These are phyloP conservation scores for Hygrocybe punicea DNA, from an alignment of 768 basidiomycete genomes.

Conservation along the genomic window DNA sequence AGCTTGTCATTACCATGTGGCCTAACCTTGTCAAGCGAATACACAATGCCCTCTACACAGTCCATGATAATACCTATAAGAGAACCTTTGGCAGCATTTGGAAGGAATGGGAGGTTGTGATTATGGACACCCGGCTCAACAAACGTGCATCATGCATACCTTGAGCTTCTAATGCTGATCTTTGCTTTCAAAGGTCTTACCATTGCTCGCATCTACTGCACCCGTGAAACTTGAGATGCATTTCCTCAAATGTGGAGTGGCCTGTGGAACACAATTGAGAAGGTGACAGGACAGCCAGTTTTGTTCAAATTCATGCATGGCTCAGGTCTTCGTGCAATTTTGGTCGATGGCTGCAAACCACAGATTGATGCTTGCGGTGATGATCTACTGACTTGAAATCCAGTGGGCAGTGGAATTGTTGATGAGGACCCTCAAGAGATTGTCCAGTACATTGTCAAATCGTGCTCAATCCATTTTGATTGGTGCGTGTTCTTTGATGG, in stretches of 20 bases:
- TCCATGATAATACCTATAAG: conserved; percentile 1
- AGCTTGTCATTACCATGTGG: neutral
- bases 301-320: conserved; percentile 22
- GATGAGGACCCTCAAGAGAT: conserved; percentile 15
- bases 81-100: neutral
- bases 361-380: conserved; percentile 17
- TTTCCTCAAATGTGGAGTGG: conserved; percentile 15
- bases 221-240: conserved; percentile 13
- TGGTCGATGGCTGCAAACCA: conserved; percentile 20
- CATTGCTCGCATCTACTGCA: conserved; percentile 16
- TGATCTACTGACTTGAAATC: conserved; percentile 11
- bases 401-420: conserved; percentile 12
- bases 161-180: neutral
- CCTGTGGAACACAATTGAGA: conserved; percentile 16
- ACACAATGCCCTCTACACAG: neutral
- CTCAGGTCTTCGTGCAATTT: conserved; percentile 12
- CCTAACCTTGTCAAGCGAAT: neutral
- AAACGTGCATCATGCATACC: neutral
- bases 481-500: conserved; percentile 4
- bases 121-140: neutral
- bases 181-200: conserved; percentile 8
- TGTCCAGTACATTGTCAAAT: conserved; percentile 10
- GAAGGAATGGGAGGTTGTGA: conserved; percentile 2
- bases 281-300: conserved; percentile 14
- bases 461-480: conserved; percentile 18